These are phyloP conservation scores for Basidiobolus meristosporus DNA, from an alignment of 371 early-diverging fungal species.

Conservation along the genomic window DNA sequence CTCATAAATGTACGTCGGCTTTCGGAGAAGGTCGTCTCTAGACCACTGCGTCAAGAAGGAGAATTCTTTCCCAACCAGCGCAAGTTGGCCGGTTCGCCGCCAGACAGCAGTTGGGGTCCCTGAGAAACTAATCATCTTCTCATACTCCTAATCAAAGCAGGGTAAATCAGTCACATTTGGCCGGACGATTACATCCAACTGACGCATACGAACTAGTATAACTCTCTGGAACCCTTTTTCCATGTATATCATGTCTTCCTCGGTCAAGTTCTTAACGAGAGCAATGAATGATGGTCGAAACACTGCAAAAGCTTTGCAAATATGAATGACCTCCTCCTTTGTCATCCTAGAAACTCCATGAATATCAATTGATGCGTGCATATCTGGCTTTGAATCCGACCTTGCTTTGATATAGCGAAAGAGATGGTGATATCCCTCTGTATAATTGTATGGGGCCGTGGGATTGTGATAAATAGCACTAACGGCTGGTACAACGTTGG, in stretches of 20 bases:
- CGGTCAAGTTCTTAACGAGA: conserved; percentile 71
- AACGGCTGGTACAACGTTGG: too few relatives aligned
- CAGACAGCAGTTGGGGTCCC: conserved; percentile 89
- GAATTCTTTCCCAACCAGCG: conserved; percentile 81
- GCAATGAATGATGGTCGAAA: conserved; percentile 86
- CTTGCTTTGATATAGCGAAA: conserved; percentile 52
- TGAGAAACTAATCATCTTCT: conserved; percentile 76
- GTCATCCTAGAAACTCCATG: conserved; percentile 57
- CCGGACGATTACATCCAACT: background rate
- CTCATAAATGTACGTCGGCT: conserved; percentile 63
- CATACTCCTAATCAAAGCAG: conserved; percentile 43
- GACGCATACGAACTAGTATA: conserved; percentile 26
- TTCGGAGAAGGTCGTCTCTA: conserved; percentile 44
- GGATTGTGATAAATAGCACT: too few relatives aligned
- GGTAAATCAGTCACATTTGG: background rate
- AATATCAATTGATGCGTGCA: too few relatives aligned
- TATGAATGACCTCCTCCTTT: conserved; percentile 61
- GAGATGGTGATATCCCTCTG: conserved; percentile 74
- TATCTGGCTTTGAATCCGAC: too few relatives aligned
- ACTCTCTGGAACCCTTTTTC: conserved; percentile 85
- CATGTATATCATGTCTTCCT: conserved; percentile 79
- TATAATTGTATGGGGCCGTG: conserved; percentile 71
- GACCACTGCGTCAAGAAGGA: conserved; percentile 73
- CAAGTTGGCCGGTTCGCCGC: conserved; percentile 83
- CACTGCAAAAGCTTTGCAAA: conserved; percentile 66